A percentile compares a stretch with the other conserved stretches of the same genome.
These are phyloP conservation scores for Tremella mesenterica DNA, from an alignment of 768 basidiomycete species.

Conservation along the genomic window DNA sequence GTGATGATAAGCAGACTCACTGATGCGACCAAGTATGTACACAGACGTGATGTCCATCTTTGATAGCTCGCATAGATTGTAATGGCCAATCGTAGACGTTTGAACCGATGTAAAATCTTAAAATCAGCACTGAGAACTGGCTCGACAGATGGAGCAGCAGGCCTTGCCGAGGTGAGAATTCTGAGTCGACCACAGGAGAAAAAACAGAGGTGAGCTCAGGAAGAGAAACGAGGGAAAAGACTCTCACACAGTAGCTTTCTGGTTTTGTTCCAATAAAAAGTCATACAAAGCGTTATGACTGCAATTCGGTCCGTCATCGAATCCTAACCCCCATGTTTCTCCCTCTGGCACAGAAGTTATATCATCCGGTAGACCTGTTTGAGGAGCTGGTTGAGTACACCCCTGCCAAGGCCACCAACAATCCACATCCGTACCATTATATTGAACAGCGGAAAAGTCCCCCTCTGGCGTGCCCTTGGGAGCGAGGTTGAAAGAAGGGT, in stretches of 20 bases:
- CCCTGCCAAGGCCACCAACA: constrained; percentile 45
- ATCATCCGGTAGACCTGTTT: constrained; percentile 33
- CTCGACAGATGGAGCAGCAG: not conserved
- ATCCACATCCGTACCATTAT: constrained; percentile 39
- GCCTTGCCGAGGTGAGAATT: not conserved
- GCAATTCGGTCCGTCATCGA: constrained; percentile 47
- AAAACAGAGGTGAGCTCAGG: not conserved
- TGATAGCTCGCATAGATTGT: constrained; percentile 43
- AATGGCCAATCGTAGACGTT: constrained; percentile 48
- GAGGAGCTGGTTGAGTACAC: constrained; percentile 34
- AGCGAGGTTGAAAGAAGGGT: constrained; percentile 25
- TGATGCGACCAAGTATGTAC: constrained; percentile 40
- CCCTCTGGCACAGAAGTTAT: constrained; percentile 41
- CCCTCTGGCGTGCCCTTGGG: constrained; percentile 41
- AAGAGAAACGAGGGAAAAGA: not conserved
- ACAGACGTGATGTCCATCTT: constrained; percentile 44
- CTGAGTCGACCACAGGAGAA: too few relatives aligned
- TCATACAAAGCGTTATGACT: constrained; percentile 47
- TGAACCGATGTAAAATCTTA: constrained; percentile 46
- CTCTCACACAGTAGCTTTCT: constrained; percentile 44
- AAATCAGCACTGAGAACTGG: not conserved
- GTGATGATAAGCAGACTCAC: constrained; percentile 17
- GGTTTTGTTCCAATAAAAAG: constrained; percentile 38
- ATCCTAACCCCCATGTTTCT: constrained; percentile 41
- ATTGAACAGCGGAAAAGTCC: constrained; percentile 33